Evolutionary conservation across 352 stramenopile species (phyloP), one percentile per base, ranked within the genome.

Genomic region (Phytophthora constricta): DNA sequence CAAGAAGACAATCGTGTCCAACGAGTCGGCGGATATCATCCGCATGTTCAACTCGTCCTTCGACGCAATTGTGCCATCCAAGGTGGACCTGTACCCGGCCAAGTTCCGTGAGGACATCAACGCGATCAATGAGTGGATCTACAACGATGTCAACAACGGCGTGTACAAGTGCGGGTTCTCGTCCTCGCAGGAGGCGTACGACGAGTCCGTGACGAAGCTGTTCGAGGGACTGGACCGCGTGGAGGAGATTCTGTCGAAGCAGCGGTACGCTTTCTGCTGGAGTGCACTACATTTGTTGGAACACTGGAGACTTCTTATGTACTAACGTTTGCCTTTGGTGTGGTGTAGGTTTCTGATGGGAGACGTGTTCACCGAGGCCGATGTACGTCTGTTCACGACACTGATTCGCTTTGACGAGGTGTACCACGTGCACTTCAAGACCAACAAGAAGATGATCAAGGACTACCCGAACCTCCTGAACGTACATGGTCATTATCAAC

Each of bases 21-120:
- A 98, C 79, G 95, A 98, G 69, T 97, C 88, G 45, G 84, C 87
- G 50, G 92, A 98, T 51, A 98, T 98, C 58, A 91, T 98, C 66
- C 84, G 92, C 63, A 96, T 98, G 73, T 85, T 98, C 25, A 93
- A 93, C 73, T 82, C 62, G 47, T 87, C 81, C 23, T 96, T 97
- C 52, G 78, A 96, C 51, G 62, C 76, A 25, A 73, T 91, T 43
- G 81, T 92, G 53, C 70, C 89, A 51, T 87, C 77, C 41, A 84
- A 77, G 59, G 76, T 89, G 43, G 80, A 96, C 46, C 73, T 97
- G 50, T 97, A 95, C 73, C 90, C 93, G 22, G 55, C 68, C 42
- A 80, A 91, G 46, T 73, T 96, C 23, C 82, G 80, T 37, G 71
- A 79, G 42, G 62, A 96, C 27, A 97, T 98, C 69, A 90, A 98